Percentiles rank a stretch among this genome's conserved stretches.
Evolutionary conservation across 176 grass and related monocot genomes (phyloP).

Genomic region (Oryza glumipatula): DNA sequence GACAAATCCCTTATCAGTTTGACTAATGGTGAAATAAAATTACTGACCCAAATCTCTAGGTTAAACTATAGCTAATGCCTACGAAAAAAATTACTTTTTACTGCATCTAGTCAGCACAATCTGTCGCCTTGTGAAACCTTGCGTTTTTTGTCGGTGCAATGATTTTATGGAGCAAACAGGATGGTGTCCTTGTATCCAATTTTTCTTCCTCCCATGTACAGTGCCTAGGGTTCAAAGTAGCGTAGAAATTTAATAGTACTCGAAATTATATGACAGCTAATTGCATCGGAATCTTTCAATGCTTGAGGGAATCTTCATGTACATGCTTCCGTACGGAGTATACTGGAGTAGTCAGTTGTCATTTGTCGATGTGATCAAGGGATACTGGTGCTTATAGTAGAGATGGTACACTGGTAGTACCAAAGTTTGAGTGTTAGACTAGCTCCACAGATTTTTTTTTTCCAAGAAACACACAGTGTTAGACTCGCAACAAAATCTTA

Average conservation of each 20-base stretch:
- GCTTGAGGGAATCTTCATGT: conserved; percentile 15
- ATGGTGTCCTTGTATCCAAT: conserved; percentile 8
- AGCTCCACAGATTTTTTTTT: not conserved
- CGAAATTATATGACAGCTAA: conserved; percentile 16
- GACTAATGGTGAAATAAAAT: conserved; percentile 9
- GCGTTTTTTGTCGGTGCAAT: not conserved
- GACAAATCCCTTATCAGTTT: not conserved
- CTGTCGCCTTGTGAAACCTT: not conserved
- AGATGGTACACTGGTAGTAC: not conserved
- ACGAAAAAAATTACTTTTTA: not conserved
- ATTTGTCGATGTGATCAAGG: not conserved
- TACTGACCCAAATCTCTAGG: not conserved
- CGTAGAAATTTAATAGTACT: not conserved
- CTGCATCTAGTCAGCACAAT: not conserved
- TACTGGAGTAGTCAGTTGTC: not conserved
- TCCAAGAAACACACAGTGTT: too few species aligned
- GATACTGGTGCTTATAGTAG: not conserved
- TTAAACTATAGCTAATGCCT: not conserved
- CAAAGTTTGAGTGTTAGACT: not conserved
- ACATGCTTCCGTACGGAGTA: not conserved
- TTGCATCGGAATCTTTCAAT: conserved; percentile 15
- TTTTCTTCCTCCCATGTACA: not conserved
- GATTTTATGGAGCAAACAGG: conserved; percentile 20
- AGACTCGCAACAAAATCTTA: too few species aligned
- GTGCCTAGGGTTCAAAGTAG: not conserved